Evolutionary conservation across 306 rosid genomes (phyloP), one percentile per base, ranked within the genome.

Genomic region (Cucurbita ficifolia): DNA sequence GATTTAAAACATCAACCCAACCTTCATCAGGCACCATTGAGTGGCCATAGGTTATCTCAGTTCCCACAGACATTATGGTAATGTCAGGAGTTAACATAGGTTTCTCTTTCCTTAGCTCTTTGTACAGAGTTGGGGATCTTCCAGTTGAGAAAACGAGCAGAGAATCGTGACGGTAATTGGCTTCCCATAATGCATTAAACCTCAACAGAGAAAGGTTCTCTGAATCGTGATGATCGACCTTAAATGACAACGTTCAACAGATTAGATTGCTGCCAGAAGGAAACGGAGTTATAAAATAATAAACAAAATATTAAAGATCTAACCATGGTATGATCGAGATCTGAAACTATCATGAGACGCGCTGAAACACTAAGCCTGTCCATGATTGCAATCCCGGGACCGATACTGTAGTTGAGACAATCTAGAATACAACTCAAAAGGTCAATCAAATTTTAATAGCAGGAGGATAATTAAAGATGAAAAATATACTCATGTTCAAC

Each of bases 311-410:
- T 12, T 48, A 36, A 17, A 68, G 72, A 74, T 78, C 86, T 72
- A 51, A 91, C 99, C 99, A 94, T 91, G 1, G 99, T 94, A 72
- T 94, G 96, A 84, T 94, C 99, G 73, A 94, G 99, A 91, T 94
- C 99, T 17, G 99, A 94, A 73, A 94, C 99, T 78, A 94, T 84
- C 99, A 94, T 89, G 70, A 94, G 87, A 43, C 91, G 89, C 0
- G 97, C 83, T 8, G 92, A 74, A 77, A 83, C 68, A 55, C 74
- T 74, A 4, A 94, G 84, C 75, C 92, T 78, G 78, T 88, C 85
- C 97, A 94, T 94, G 77, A 75, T 35, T 82, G 79, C 62, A 72
- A 71, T 54, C 70, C 49, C 81, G 72, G 55, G 75, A 45, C 59
- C 67, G 56, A 77, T 67, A 82, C 88, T 86, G 75, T n/a, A 54